These are phyloP conservation scores for Saccharomycopsis lassenensis DNA, from an alignment of 805 yeast species.

Conservation along the genomic window DNA sequence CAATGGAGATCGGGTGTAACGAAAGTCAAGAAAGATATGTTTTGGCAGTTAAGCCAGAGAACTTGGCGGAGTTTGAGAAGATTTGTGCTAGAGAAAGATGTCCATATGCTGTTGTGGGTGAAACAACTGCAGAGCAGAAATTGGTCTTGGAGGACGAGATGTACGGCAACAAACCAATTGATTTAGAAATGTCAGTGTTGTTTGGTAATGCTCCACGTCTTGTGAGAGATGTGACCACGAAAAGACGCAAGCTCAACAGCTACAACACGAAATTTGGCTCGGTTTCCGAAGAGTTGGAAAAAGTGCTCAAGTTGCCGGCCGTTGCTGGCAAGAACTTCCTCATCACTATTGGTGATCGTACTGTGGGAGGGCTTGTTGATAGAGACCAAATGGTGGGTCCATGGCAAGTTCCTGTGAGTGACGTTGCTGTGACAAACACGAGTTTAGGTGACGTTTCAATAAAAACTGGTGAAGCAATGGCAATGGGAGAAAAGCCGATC, in stretches of 20 bases:
- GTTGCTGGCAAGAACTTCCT: conserved; percentile 93
- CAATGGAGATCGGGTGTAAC: conserved; percentile 99
- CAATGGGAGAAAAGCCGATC: conserved; percentile 94
- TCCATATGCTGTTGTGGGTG: conserved; percentile 91
- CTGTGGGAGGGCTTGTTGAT: conserved; percentile 94
- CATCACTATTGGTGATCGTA: conserved; percentile 96
- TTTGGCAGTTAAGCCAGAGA: conserved; percentile 75
- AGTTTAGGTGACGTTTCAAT: conserved; percentile 67
- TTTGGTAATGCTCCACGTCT: conserved; percentile 97
- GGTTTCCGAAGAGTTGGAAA: conserved; percentile 60
- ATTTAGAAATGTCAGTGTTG: conserved; percentile 86
- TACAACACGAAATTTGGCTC: conserved; percentile 22
- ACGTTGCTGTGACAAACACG: conserved; percentile 91
- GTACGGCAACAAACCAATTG: conserved; percentile 79
- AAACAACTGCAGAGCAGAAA: conserved; percentile 80
- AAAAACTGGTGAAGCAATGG: conserved; percentile 90
- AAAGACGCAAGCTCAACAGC: conserved; percentile 38
- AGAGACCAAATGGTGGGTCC: conserved; percentile 99
- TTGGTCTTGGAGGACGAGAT: conserved; percentile 71
- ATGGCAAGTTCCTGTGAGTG: conserved; percentile 99
- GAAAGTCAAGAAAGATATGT: conserved; percentile 99
- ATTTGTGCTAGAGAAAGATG: conserved; percentile 95
- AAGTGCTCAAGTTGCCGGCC: conserved; percentile 82
- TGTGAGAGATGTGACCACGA: conserved; percentile 64
- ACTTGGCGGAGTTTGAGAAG: conserved; percentile 56